phyloP scores from a whole-genome alignment of 495 filamentous ascomycete species.

The Penicillium canescens region DNA sequence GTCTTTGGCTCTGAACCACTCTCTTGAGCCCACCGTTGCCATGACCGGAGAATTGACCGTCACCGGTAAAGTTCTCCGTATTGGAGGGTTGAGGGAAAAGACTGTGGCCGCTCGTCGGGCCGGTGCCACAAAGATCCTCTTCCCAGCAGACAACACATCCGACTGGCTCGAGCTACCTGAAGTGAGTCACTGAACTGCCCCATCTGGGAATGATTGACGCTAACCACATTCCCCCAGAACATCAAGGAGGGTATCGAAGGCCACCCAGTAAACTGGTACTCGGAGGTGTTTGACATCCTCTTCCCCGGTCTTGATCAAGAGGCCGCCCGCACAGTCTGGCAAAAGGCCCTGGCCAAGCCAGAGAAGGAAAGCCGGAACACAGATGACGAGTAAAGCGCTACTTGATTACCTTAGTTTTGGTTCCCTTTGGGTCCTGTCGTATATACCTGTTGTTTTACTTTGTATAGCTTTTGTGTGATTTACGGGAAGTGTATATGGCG shows the following conservation, averaged over 20 bases:
- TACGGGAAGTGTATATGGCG: constrained; percentile 18
- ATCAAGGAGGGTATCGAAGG: constrained; percentile 96
- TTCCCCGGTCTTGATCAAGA: constrained; percentile 80
- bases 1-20: constrained; percentile 74
- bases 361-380: constrained; percentile 47
- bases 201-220: neutral
- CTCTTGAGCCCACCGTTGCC: constrained; percentile 82
- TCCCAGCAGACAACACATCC: constrained; percentile 89
- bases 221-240: constrained; percentile 60
- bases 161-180: constrained; percentile 98
- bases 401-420: constrained; percentile 4
- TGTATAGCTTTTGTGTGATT: constrained; percentile 25
- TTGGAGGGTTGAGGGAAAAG: constrained; percentile 96
- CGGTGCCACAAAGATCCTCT: constrained; percentile 92
- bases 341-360: constrained; percentile 64
- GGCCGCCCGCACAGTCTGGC: constrained; percentile 70
- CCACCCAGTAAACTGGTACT: constrained; percentile 88
- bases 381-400: constrained; percentile 29
- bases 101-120: constrained; percentile 95
- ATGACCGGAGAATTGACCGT: constrained; percentile 99
- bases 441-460: constrained; percentile 16
- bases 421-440: constrained; percentile 6
- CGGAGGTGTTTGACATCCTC: constrained; percentile 86
- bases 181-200: constrained; percentile 49
- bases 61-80: constrained; percentile 94